Percentiles rank a stretch among this genome's conserved stretches.
These are phyloP conservation scores for Suillus americanus DNA, from an alignment of 768 basidiomycete species.

Conservation along the genomic window DNA sequence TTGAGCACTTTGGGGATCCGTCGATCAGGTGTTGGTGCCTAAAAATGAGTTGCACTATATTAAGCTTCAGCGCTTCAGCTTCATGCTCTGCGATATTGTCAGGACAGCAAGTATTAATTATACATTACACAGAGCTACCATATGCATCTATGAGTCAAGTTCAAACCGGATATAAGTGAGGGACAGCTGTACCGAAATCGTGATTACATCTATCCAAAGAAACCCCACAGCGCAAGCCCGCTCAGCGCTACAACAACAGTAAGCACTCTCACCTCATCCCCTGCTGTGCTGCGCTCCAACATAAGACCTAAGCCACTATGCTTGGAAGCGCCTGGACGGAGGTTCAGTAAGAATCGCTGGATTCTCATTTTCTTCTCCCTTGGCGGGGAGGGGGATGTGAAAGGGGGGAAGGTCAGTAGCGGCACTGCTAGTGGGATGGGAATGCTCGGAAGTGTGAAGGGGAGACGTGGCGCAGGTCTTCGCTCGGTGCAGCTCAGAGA, in stretches of 20 bases:
- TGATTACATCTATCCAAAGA: conserved; percentile 18
- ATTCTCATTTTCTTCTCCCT: conserved; percentile 23
- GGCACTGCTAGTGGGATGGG: conserved; percentile 30
- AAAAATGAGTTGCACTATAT: no score
- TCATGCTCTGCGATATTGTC: no score
- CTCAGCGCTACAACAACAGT: conserved; percentile 26
- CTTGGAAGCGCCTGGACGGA: conserved; percentile 37
- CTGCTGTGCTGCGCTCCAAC: conserved; percentile 59
- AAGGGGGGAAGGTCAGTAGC: conserved; percentile 15
- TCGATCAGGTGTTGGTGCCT: no score
- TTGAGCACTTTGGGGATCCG: no score
- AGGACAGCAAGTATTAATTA: background rate
- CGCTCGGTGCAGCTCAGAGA: conserved; percentile 53
- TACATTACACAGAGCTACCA: no score
- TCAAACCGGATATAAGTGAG: background rate
- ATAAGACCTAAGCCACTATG: conserved; percentile 45
- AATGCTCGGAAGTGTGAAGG: conserved; percentile 28
- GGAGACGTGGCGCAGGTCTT: conserved; percentile 24
- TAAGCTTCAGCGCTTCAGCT: no score
- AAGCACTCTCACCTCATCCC: conserved; percentile 55
- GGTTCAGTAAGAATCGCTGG: conserved; percentile 24
- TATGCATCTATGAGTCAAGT: background rate
- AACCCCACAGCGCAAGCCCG: conserved; percentile 32
- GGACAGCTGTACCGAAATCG: background rate
- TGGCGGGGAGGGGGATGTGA: conserved; percentile 31